These are phyloP conservation scores for Helenozyma rhizophorensis DNA, from an alignment of 805 yeast species.

Conservation along the genomic window DNA sequence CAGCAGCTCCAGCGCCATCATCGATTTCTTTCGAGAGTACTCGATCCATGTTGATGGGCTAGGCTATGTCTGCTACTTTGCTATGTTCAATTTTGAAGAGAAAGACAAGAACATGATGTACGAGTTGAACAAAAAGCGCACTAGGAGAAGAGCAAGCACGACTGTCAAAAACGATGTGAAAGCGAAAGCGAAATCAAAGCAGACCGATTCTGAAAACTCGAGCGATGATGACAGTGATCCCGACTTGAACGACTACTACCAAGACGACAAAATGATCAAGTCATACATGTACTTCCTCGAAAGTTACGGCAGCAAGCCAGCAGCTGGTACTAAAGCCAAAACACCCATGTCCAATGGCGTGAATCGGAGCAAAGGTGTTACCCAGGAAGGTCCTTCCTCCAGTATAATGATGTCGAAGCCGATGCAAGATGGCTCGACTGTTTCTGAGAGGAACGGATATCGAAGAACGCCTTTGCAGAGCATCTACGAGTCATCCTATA, in stretches of 20 bases:
- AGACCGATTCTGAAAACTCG: slow-evolving; percentile 13
- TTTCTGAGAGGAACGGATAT: neutral
- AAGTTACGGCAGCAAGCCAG: slow-evolving; percentile 53
- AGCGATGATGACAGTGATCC: slow-evolving; percentile 17
- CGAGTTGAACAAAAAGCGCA: slow-evolving; percentile 21
- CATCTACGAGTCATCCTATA: slow-evolving; percentile 24
- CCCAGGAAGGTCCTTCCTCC: slow-evolving; percentile 12
- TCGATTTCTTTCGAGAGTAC: slow-evolving; percentile 88
- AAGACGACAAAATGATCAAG: slow-evolving; percentile 87
- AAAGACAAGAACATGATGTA: slow-evolving; percentile 44
- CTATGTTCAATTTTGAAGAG: slow-evolving; percentile 81
- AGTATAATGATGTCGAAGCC: slow-evolving; percentile 11
- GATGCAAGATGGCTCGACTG: too few species aligned
- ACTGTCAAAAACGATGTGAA: slow-evolving; percentile 9
- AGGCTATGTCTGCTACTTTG: slow-evolving; percentile 92
- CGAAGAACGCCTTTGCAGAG: slow-evolving; percentile 3
- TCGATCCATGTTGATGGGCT: slow-evolving; percentile 90
- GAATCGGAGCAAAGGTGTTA: neutral
- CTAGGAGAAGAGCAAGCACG: slow-evolving; percentile 8
- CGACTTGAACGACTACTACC: slow-evolving; percentile 37
- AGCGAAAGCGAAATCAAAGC: slow-evolving; percentile 12
- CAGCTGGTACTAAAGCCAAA: too few species aligned
- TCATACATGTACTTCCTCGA: slow-evolving; percentile 85
- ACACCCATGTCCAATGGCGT: too few species aligned
- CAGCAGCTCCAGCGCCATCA: slow-evolving; percentile 62